Evolutionary conservation across 345 rosid genomes (phyloP).

Genomic region (Pistacia atlantica): DNA sequence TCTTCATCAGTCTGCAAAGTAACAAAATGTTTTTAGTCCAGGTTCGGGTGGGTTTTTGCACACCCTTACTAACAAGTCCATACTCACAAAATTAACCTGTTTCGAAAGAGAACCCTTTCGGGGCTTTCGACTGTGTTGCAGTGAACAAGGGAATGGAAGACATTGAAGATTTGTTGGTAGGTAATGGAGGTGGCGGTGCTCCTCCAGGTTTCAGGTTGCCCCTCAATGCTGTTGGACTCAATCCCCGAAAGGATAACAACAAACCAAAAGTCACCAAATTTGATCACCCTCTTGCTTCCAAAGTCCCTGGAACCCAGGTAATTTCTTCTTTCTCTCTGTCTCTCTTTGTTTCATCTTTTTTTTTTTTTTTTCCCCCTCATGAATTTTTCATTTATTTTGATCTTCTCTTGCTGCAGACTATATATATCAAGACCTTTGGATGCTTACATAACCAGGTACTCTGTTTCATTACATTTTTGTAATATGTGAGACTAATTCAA

Average conservation of each 20-base stretch:
- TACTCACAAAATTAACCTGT: too few species aligned
- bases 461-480: neutral
- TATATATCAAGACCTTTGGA: constrained; percentile 88
- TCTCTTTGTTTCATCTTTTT: neutral
- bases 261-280: constrained; percentile 38
- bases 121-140: neutral
- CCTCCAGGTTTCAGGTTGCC: constrained; percentile 80
- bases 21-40: too few species aligned
- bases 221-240: constrained; percentile 55
- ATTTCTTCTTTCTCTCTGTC: neutral
- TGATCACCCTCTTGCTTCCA: constrained; percentile 37
- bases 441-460: constrained; percentile 91
- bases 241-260: constrained; percentile 46
- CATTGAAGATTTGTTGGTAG: constrained; percentile 76
- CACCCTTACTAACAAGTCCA: too few species aligned
- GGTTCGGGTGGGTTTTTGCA: too few species aligned
- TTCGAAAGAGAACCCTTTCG: too few species aligned
- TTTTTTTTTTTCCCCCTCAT: neutral
- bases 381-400: constrained; percentile 4
- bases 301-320: constrained; percentile 88
- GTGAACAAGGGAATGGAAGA: constrained; percentile 58
- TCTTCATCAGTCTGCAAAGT: too few species aligned
- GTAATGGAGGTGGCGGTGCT: constrained; percentile 49
- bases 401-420: constrained; percentile 46
- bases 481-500: neutral